These are phyloP conservation scores for Cucurbita moschata DNA, from an alignment of 306 rosid species.

Conservation along the genomic window DNA sequence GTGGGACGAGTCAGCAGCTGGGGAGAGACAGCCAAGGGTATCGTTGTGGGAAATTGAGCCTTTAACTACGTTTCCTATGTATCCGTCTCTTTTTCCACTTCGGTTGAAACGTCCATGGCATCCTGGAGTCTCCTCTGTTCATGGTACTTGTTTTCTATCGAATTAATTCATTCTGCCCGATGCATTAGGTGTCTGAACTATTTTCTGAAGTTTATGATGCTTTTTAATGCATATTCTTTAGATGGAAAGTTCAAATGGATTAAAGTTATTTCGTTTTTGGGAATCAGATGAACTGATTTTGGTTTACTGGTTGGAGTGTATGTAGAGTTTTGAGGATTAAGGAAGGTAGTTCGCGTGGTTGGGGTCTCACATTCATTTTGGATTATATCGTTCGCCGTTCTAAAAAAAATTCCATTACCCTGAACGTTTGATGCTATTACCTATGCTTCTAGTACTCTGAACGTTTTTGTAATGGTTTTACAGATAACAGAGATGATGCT, in stretches of 20 bases:
- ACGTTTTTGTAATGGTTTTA: conserved; percentile 2
- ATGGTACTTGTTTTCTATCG: conserved; percentile 27
- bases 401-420: neutral
- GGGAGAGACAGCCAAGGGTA: conserved; percentile 77
- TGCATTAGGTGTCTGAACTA: neutral
- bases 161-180: neutral
- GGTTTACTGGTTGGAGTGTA: neutral
- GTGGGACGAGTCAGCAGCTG: conserved; percentile 89
- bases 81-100: conserved; percentile 78
- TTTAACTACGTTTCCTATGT: conserved; percentile 80
- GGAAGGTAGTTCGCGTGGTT: neutral
- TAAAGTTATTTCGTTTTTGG: neutral
- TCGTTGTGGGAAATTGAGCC: conserved; percentile 94
- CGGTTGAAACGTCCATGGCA: conserved; percentile 80
- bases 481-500: conserved; percentile 66
- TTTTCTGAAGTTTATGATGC: neutral
- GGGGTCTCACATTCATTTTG: neutral
- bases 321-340: neutral
- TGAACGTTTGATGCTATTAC: neutral
- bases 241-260: neutral
- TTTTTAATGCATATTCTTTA: neutral
- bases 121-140: conserved; percentile 61
- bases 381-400: neutral
- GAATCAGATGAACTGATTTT: neutral
- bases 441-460: no score